A percentile compares a stretch with the other conserved stretches of the same genome.
These are phyloP conservation scores for Nidularia pulvinata DNA, from an alignment of 768 basidiomycete species.

Conservation along the genomic window DNA sequence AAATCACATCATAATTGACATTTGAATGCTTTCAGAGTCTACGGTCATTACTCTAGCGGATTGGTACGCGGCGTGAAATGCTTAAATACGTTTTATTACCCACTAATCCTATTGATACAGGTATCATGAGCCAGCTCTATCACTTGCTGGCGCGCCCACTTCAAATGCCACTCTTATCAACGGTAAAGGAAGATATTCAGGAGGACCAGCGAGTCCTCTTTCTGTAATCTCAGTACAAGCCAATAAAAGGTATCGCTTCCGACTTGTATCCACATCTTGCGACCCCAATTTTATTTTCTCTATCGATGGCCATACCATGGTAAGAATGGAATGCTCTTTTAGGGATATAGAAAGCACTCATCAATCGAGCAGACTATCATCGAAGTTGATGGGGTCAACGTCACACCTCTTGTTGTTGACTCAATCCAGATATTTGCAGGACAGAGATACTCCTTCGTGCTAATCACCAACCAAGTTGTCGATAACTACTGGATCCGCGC, in stretches of 20 bases:
- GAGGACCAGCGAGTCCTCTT: not conserved
- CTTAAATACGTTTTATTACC: not conserved
- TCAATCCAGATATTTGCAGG: slow-evolving; percentile 28
- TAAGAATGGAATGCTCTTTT: not conserved
- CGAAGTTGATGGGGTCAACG: slow-evolving; percentile 32
- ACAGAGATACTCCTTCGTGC: slow-evolving; percentile 49
- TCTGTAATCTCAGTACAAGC: not conserved
- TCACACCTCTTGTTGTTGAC: slow-evolving; percentile 31
- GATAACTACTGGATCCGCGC: slow-evolving; percentile 46
- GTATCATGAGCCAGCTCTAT: not conserved
- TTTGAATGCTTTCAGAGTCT: no score
- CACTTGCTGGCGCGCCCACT: not conserved
- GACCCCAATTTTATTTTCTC: slow-evolving; percentile 37
- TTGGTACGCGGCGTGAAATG: not conserved
- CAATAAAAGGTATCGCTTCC: no score
- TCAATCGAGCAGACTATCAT: slow-evolving; percentile 18
- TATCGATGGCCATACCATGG: slow-evolving; percentile 32
- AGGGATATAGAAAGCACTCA: not conserved
- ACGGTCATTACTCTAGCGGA: no score
- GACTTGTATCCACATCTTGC: no score
- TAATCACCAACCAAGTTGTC: slow-evolving; percentile 21
- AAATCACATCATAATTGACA: no score
- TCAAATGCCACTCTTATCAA: not conserved
- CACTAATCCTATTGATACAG: not conserved
- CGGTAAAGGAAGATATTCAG: not conserved